These are phyloP conservation scores for Candida krabiensis DNA, from an alignment of 805 yeast species.

Conservation along the genomic window DNA sequence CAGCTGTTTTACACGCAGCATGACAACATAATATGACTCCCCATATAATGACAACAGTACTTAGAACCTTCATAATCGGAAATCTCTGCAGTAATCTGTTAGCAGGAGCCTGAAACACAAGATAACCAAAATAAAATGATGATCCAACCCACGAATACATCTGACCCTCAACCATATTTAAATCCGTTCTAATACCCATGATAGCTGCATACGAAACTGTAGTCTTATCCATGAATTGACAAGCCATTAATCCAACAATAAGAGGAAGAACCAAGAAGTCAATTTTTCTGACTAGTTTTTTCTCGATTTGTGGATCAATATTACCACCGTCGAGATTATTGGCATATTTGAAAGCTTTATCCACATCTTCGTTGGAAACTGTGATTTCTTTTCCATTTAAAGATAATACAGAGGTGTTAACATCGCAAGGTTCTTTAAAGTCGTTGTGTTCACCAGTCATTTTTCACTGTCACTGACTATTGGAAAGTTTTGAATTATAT, in stretches of 20 bases:
- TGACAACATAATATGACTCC: conserved; percentile 57
- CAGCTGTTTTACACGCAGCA: conserved; percentile 38
- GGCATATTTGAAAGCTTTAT: conserved; percentile 37
- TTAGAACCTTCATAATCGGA: conserved; percentile 53
- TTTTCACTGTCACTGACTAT: no score
- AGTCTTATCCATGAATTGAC: conserved; percentile 60
- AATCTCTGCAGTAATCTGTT: conserved; percentile 51
- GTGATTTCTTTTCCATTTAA: no score
- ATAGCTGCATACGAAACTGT: conserved; percentile 54
- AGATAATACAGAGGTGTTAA: no score
- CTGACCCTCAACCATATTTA: conserved; percentile 40
- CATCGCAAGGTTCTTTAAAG: no score
- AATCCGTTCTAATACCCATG: conserved; percentile 50
- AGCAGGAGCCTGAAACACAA: conserved; percentile 52
- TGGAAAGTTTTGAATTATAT: no score
- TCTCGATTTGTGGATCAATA: conserved; percentile 24
- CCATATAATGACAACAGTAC: conserved; percentile 56
- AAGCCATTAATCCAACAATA: conserved; percentile 45
- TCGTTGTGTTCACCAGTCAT: no score
- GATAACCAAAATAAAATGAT: conserved; percentile 38
- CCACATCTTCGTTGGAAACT: no score
- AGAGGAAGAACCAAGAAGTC: conserved; percentile 51
- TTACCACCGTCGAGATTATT: conserved; percentile 10
- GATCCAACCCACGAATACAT: conserved; percentile 35
- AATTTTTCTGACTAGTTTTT: conserved; percentile 35